Evolutionary conservation across 768 basidiomycete species (phyloP).

Genomic region (Crepidotus variabilis): DNA sequence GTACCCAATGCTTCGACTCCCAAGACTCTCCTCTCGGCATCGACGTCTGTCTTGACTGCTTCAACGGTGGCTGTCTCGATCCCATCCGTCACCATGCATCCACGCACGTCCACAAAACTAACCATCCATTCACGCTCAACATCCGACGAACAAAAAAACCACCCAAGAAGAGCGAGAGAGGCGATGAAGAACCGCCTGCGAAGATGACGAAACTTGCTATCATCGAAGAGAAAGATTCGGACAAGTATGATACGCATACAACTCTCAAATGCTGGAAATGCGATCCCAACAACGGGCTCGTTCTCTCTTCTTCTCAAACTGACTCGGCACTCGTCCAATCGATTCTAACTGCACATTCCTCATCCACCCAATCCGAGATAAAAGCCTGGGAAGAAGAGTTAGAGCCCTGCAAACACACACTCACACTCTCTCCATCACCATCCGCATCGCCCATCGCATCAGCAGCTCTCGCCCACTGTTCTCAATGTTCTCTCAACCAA

Average conservation of each 20-base stretch:
- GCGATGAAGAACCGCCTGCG: conserved; percentile 78
- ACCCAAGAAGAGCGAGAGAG: conserved; percentile 39
- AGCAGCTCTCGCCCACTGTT: conserved; percentile 58
- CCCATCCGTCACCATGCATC: conserved; percentile 64
- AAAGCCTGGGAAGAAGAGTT: conserved; percentile 99
- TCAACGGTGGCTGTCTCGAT: conserved; percentile 86
- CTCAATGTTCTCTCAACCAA: conserved; percentile 87
- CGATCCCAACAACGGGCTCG: conserved; percentile 31
- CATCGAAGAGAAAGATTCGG: conserved; percentile 71
- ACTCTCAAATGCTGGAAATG: conserved; percentile 77
- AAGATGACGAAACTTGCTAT: conserved; percentile 93
- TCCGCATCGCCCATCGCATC: background rate
- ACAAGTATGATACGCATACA: conserved; percentile 73
- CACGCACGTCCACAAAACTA: conserved; percentile 67
- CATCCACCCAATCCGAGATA: conserved; percentile 69
- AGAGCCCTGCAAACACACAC: conserved; percentile 75
- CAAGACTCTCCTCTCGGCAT: conserved; percentile 80
- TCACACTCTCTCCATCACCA: conserved; percentile 24
- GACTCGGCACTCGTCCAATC: conserved; percentile 62
- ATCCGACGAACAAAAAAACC: conserved; percentile 66
- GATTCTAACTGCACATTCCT: conserved; percentile 72
- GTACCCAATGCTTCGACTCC: conserved; percentile 94
- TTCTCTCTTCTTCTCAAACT: background rate
- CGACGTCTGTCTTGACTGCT: conserved; percentile 89
- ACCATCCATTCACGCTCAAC: conserved; percentile 77